Conservation (phyloP, 73 alveolate species). For the Effrenium voratum region DNA sequence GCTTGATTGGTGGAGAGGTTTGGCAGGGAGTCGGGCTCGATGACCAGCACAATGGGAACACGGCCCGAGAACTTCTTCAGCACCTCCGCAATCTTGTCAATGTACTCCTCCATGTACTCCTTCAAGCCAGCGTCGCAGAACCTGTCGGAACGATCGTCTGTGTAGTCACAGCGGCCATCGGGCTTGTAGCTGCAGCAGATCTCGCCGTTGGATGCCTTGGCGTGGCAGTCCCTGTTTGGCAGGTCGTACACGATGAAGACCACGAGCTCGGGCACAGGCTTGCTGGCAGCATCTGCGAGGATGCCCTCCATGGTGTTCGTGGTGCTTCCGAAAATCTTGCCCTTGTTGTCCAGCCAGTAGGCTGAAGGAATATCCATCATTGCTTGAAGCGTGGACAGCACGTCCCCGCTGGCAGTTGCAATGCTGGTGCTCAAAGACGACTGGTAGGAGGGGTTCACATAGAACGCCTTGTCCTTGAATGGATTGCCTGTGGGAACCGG, state of each 20-base stretch:
- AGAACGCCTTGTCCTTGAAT: constrained; percentile 7
- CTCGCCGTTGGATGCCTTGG: constrained; percentile 95
- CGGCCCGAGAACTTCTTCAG: constrained; percentile 83
- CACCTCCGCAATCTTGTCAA: constrained; percentile 80
- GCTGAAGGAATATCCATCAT: constrained; percentile 85
- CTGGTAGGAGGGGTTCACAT: constrained; percentile 80
- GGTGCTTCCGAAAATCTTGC: constrained; percentile 40
- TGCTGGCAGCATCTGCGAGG: constrained; percentile 56
- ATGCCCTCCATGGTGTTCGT: constrained; percentile 77
- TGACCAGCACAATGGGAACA: constrained; percentile 89
- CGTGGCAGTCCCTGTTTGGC: constrained; percentile 95
- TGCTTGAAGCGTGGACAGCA: constrained; percentile 20
- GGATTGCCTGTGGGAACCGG: constrained; percentile 42
- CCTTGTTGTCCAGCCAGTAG: constrained; percentile 68
- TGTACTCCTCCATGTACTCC: constrained; percentile 93
- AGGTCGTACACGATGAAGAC: constrained; percentile 93
- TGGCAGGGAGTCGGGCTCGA: constrained; percentile 95
- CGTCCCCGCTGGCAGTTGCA: background rate
- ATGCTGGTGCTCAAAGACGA: constrained; percentile 49
- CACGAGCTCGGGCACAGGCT: constrained; percentile 88
- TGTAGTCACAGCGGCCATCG: constrained; percentile 76
- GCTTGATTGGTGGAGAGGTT: constrained; percentile 94
- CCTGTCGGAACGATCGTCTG: constrained; percentile 41
- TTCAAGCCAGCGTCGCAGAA: constrained; percentile 81
- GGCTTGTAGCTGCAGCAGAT: constrained; percentile 94